Base-by-base conservation (phyloP, 2,329 filamentous ascomycete genomes). In the Pseudofabraea citricarpa region DNA sequence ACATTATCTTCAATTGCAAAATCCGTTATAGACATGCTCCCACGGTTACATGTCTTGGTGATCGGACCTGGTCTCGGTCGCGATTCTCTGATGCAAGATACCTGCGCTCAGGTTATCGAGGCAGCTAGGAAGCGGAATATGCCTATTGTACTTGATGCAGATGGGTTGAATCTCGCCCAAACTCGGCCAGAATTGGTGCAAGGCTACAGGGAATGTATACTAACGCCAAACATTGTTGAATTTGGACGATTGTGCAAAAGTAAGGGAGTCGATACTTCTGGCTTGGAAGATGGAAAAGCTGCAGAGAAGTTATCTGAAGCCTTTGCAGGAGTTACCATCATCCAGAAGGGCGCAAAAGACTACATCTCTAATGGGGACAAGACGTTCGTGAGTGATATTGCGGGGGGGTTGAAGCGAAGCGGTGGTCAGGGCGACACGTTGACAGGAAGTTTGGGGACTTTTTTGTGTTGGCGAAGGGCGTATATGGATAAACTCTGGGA, bases 401-500 rank as follows among this genome's bases (percentile, higher is more conserved):
- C 80, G 57, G 93, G 93, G 7, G 91, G 91, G 1, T 67, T 81
- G 63, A 98, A 98, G 77, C 75, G 93, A 52, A 91, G 87, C 45
- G 93, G 91, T 37, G 93, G 93, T 0, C 93, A 98, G 67, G 93
- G 93, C 2, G 93, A 98, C 67, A 97, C 93, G 4, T 70, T 98
- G 52, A 97, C 93, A 0, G 93, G 93, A 2, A 83, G 83, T 24
- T 70, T 98, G 52, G 93, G 87, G 1, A 97, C 93, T 3, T 81
- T 98, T 53, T 66, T 97, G 51, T 90, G 81, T 2, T 98, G 91
- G 83, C 76, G 91, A 48, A 83, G 83, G 62, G 89, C 89, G 18
- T 98, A 98, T 64, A 72, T 89, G 42, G 87, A 95, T 45, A 74
- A 75, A 21, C 65, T 96, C 4, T 97, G 91, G 91, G 81, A 79